Base-by-base conservation (phyloP, 257 asterid species). In the Avicennia marina region DNA sequence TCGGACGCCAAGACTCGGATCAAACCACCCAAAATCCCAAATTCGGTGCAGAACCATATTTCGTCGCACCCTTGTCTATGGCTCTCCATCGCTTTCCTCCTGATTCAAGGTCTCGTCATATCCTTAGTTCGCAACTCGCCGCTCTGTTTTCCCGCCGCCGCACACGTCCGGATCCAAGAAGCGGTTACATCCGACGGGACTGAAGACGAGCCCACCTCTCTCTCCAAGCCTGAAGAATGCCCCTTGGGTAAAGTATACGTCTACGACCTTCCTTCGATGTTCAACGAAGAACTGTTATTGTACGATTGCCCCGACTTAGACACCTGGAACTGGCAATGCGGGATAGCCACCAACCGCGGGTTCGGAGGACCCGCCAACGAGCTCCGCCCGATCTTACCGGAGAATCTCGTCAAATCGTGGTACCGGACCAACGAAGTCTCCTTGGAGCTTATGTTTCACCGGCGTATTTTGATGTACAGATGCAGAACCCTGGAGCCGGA, bases 251-350 rank as follows among this genome's bases (percentile, higher is more conserved):
- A 77, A 18, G 80, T 91, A 15, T 91, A 60, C 72, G 87, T 80
- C n/a, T 91, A 91, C 81, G 88, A 88, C 11, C 80, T 91, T 0
- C 95, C 96, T 0, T 7, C 86, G 10, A 36, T 70, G 29, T 78
- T 79, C 62, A 88, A 86, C 48, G 58, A 32, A 33, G 98, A 91
- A 20, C 58, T 87, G 62, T 67, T 78, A 5, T 25, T 71, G 2
- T 36, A 65, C 40, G 67, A 67, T 15, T 88, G 96, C 61, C 78
- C 86, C 17, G 98, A 88, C 51, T 79, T 91, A 18, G 73, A 83
- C 32, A 85, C 72, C 0, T 91, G 93, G 90, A 76, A 74, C 32
- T 87, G 96, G 98, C 82, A 88, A 39, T 88, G 98, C 70, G 98
- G 98, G 4, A 78, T 88, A 17, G 47, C 70, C 2, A 22, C 93